Evolutionary conservation across 208 protist genomes (phyloP).

Genomic region (Leptomonas seymouri): DNA sequence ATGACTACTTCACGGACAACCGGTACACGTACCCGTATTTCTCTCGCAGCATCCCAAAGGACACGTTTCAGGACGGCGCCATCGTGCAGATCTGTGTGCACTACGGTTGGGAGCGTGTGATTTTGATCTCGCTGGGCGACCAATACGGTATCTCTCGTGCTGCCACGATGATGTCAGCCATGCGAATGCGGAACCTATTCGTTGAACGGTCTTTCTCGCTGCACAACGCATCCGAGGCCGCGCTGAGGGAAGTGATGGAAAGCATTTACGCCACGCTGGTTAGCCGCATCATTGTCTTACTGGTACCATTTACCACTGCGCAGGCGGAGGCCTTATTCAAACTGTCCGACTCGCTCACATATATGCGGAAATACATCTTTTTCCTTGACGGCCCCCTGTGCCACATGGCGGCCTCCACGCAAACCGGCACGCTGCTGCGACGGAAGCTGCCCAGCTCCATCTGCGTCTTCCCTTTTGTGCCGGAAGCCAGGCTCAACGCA

Average conservation of each 20-base stretch:
- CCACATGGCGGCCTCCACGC: slow-evolving; percentile 43
- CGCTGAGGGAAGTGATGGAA: slow-evolving; percentile 47
- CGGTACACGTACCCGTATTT: slow-evolving; percentile 76
- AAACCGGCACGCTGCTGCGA: slow-evolving; percentile 26
- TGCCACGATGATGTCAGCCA: slow-evolving; percentile 46
- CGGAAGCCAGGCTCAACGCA: slow-evolving; percentile 25
- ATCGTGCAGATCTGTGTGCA: slow-evolving; percentile 66
- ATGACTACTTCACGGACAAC: slow-evolving; percentile 59
- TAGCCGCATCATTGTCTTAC: slow-evolving; percentile 65
- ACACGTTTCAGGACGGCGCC: slow-evolving; percentile 57
- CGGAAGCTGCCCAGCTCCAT: slow-evolving; percentile 78
- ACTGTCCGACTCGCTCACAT: slow-evolving; percentile 48
- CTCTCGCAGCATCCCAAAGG: slow-evolving; percentile 62
- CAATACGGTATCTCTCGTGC: slow-evolving; percentile 57
- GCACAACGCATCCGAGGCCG: slow-evolving; percentile 25
- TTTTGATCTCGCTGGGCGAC: slow-evolving; percentile 66
- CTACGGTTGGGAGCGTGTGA: slow-evolving; percentile 86
- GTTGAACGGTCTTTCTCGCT: slow-evolving; percentile 72
- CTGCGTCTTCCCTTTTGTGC: slow-evolving; percentile 70
- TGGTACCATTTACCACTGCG: slow-evolving; percentile 45
- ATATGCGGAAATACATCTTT: slow-evolving; percentile 83
- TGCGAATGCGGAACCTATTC: slow-evolving; percentile 68
- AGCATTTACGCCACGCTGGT: slow-evolving; percentile 73
- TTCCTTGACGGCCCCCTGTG: slow-evolving; percentile 74
- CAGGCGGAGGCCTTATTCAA: slow-evolving; percentile 73